Percentiles rank a stretch among this genome's conserved stretches.
These are phyloP conservation scores for Fennellomyces sp. DNA, from an alignment of 371 early-diverging fungal species.

Conservation along the genomic window DNA sequence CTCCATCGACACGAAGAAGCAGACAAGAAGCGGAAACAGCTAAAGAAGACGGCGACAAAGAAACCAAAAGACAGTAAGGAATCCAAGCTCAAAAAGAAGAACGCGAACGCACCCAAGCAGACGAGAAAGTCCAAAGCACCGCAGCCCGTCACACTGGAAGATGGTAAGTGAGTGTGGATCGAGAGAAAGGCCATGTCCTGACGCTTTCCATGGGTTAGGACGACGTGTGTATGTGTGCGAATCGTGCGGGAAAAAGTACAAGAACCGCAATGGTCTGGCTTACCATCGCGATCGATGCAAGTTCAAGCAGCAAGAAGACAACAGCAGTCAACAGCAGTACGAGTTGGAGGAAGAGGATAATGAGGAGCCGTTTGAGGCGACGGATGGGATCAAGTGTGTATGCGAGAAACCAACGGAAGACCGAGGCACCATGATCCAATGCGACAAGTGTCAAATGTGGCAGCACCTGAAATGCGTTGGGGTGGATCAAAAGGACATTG, in stretches of 20 bases:
- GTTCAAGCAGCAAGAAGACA: slow-evolving; percentile 44
- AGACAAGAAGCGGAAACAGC: neutral
- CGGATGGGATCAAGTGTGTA: slow-evolving; percentile 37
- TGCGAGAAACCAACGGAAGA: slow-evolving; percentile 45
- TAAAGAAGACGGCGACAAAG: neutral
- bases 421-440: slow-evolving; percentile 47
- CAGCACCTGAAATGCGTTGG: slow-evolving; percentile 52
- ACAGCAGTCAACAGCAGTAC: slow-evolving; percentile 39
- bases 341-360: slow-evolving; percentile 21
- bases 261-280: slow-evolving; percentile 42
- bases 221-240: slow-evolving; percentile 36
- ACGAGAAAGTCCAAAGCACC: neutral
- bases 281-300: slow-evolving; percentile 53
- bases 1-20: neutral
- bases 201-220: no score
- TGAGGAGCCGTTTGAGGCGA: slow-evolving; percentile 27
- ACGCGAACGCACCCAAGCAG: neutral
- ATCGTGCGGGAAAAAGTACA: slow-evolving; percentile 52
- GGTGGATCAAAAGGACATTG: slow-evolving; percentile 30
- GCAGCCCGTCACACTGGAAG: slow-evolving; percentile 17
- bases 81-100: neutral
- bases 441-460: slow-evolving; percentile 52
- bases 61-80: neutral
- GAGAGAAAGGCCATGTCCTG: no score
- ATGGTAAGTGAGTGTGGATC: slow-evolving; percentile 27